Base-by-base conservation (phyloP, 306 rosid genomes). In the Albizia julibrissin region DNA sequence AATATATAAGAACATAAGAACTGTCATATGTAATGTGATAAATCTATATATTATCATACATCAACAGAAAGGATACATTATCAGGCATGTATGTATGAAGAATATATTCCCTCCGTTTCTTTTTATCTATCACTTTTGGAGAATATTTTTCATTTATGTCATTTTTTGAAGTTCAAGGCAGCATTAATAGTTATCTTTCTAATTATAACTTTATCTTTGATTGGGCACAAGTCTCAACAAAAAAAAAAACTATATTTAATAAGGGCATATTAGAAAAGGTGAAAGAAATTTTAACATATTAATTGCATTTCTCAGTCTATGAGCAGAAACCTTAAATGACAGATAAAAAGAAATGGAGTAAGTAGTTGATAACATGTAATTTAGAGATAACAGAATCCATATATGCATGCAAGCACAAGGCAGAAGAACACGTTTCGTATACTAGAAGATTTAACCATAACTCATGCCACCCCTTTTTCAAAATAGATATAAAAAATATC, bases 381-480 rank as follows among this genome's bases (percentile, higher is more conserved):
- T 44, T 31, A 75, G 22, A 40, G 34, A 75, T 21, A 37, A 56
- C n/a, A 58, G 33, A 72, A 75, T 24, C 72, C 49, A 79, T 50
- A 14, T 59, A 79, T 15, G 42, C 27, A 50, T 69, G 73, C 74
- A 66, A 10, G 66, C 44, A 56, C 70, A 78, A 78, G 39, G 72
- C 22, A 46, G 76, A 31, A 50, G 46, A 74, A 40, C 72, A 71
- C 5, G 26, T 76, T 54, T n/a, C 74, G 80, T 29, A 69, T 6
- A 56, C 34, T 47, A 67, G 37, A 76, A 68, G 8, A 67, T 72
- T 64, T 37, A 66, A 27, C 47, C 67, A 77, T 39, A 72, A 43
- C 21, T 52, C n/a, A 42, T 52, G 15, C 33, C 62, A 75, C 2
- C 22, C 52, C 64, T 61, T 71, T 43, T 15, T 15, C 16, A 14